Percentiles rank a stretch among this genome's conserved stretches.
phyloP scores from a whole-genome alignment of 192 early-diverging fungal genomes.

The Rhizophlyctis rosea region DNA sequence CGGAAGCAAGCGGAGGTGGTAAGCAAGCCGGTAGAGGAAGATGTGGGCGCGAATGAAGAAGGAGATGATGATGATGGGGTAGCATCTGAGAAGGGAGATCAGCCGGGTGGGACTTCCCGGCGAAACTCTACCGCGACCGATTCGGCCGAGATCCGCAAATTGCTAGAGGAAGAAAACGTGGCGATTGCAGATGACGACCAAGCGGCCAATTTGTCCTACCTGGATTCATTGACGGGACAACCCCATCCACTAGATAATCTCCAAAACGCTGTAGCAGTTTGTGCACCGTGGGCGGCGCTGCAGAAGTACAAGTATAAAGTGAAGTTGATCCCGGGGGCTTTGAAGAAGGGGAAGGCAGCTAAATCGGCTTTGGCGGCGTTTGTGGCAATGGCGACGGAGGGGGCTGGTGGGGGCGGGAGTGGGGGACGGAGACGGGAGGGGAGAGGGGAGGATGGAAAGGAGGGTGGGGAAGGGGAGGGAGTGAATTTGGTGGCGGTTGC shows the following conservation, averaged over 20 bases:
- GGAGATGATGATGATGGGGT: background rate
- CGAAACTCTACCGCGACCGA: constrained; percentile 14
- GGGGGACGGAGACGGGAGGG: constrained; percentile 1
- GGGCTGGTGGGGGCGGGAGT: background rate
- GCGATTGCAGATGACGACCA: constrained; percentile 28
- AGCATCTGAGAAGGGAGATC: background rate
- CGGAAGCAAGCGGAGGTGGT: constrained; percentile 23
- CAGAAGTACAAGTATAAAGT: constrained; percentile 92
- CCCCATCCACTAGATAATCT: constrained; percentile 80
- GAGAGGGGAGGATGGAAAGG: constrained; percentile 17
- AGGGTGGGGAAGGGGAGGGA: too few relatives aligned
- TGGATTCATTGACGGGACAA: constrained; percentile 79
- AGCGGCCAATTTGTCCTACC: constrained; percentile 21
- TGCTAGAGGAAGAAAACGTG: constrained; percentile 39
- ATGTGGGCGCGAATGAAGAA: constrained; percentile 19
- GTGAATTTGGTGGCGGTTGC: constrained; percentile 29
- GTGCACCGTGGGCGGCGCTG: constrained; percentile 85
- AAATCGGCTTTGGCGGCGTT: constrained; percentile 53
- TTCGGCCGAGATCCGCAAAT: constrained; percentile 14
- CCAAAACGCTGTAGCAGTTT: constrained; percentile 83
- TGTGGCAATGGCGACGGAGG: constrained; percentile 22
- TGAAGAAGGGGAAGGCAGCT: constrained; percentile 88
- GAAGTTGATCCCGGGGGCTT: constrained; percentile 83
- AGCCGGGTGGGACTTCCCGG: constrained; percentile 1
- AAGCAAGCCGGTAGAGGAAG: constrained; percentile 23